Conservation (phyloP, 768 basidiomycete species). For the Hypholoma fasciculare region DNA sequence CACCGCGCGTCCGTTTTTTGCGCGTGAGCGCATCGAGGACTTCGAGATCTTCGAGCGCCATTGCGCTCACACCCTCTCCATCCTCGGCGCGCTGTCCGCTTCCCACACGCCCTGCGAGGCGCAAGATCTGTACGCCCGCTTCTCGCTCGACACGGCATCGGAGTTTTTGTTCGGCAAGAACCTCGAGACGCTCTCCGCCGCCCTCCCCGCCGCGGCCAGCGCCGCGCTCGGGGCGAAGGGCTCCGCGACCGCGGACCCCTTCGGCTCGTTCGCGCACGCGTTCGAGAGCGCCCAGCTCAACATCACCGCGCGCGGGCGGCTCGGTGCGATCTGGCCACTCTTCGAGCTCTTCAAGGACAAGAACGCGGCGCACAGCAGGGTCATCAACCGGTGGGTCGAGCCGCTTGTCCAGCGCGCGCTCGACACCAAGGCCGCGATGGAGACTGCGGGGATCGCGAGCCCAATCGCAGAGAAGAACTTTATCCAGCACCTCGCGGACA, state of each 20-base stretch:
- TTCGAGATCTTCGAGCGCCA: slow-evolving; percentile 68
- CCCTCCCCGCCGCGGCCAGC: slow-evolving; percentile 50
- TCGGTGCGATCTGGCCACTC: slow-evolving; percentile 62
- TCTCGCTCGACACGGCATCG: slow-evolving; percentile 70
- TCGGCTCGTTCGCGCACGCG: slow-evolving; percentile 61
- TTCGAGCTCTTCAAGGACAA: slow-evolving; percentile 60
- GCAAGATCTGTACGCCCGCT: slow-evolving; percentile 68
- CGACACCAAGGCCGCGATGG: slow-evolving; percentile 38
- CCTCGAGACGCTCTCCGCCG: slow-evolving; percentile 56
- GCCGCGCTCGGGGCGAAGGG: slow-evolving; percentile 56
- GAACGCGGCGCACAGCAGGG: slow-evolving; percentile 44
- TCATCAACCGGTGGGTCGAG: slow-evolving; percentile 61
- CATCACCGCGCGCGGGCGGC: slow-evolving; percentile 46
- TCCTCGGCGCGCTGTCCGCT: slow-evolving; percentile 42
- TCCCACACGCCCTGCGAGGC: slow-evolving; percentile 51
- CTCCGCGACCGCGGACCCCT: slow-evolving; percentile 56
- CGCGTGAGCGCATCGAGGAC: slow-evolving; percentile 69
- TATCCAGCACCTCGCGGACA: slow-evolving; percentile 65
- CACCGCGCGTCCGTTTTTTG: slow-evolving; percentile 73
- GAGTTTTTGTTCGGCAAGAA: slow-evolving; percentile 74
- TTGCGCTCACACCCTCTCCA: slow-evolving; percentile 43
- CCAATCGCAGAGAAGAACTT: slow-evolving; percentile 58
- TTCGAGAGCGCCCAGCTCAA: slow-evolving; percentile 60
- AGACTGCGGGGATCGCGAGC: slow-evolving; percentile 37
- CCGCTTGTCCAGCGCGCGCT: slow-evolving; percentile 60